phyloP scores from a whole-genome alignment of 768 basidiomycete genomes.

The Jaapia argillacea region DNA sequence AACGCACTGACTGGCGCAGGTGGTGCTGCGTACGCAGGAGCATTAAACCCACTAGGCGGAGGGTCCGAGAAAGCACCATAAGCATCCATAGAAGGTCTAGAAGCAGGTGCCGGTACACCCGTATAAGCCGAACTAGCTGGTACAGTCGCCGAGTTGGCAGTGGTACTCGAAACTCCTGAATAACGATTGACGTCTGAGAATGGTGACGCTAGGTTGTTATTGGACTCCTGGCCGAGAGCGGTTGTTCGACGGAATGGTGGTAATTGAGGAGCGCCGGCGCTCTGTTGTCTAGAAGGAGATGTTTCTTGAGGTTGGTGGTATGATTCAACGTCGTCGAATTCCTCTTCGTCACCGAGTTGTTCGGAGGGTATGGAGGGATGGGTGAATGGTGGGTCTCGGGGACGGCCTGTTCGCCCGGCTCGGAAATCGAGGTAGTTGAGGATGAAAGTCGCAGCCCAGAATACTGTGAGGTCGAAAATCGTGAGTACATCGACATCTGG shows the following conservation, averaged over 20 bases:
- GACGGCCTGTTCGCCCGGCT: conserved; percentile 40
- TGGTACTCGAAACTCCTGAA: conserved; percentile 23
- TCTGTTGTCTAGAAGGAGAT: too few species aligned
- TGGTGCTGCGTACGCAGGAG: conserved; percentile 19
- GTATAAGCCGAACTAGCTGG: conserved; percentile 17
- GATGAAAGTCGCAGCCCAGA: conserved; percentile 63
- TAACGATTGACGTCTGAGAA: conserved; percentile 50
- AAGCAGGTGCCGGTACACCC: conserved; percentile 20
- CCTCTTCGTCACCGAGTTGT: conserved; percentile 34
- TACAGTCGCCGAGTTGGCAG: conserved; percentile 17
- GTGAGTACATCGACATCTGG: conserved; percentile 4
- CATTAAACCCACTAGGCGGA: conserved; percentile 64
- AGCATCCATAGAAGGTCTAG: conserved; percentile 68
- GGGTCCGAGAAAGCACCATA: conserved; percentile 91
- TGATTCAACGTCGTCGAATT: conserved; percentile 43
- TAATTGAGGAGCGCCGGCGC: too few species aligned
- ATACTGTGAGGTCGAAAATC: conserved; percentile 39
- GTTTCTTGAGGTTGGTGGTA: too few species aligned
- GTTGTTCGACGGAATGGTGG: conserved; percentile 23
- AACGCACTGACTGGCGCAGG: conserved; percentile 31
- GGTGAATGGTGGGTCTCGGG: conserved; percentile 70
- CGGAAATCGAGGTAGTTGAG: conserved; percentile 73
- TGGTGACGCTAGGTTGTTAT: too few species aligned
- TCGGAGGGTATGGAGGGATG: conserved; percentile 32
- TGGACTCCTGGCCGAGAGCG: conserved; percentile 12